A percentile compares a stretch with the other conserved stretches of the same genome.
These are phyloP conservation scores for Penicillium pancosmium DNA, from an alignment of 495 filamentous ascomycete genomes.

Conservation along the genomic window DNA sequence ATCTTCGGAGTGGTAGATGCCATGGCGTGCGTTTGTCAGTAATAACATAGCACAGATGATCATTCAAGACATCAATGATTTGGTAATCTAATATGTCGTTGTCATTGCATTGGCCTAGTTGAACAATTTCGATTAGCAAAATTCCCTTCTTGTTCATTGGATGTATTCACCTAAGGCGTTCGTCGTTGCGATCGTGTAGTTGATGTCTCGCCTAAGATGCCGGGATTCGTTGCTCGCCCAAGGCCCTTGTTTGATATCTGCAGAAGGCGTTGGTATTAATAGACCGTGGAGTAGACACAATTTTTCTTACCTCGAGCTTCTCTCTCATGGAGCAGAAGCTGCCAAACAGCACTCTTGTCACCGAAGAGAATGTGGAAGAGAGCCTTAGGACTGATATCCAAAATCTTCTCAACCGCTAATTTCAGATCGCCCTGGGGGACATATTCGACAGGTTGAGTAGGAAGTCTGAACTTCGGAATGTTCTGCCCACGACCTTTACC, in stretches of 20 bases:
- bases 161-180: slow-evolving; percentile 61
- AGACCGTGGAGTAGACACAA: background rate
- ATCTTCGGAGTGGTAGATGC: slow-evolving; percentile 80
- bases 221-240: slow-evolving; percentile 74
- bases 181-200: slow-evolving; percentile 71
- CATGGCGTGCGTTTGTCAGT: slow-evolving; percentile 86
- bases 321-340: slow-evolving; percentile 84
- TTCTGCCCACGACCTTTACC: slow-evolving; percentile 52
- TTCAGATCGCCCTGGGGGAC: slow-evolving; percentile 78
- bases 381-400: slow-evolving; percentile 87
- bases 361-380: slow-evolving; percentile 96
- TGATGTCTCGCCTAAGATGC: slow-evolving; percentile 73
- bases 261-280: slow-evolving; percentile 19
- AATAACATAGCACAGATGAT: slow-evolving; percentile 94
- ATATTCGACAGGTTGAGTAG: slow-evolving; percentile 78
- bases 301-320: slow-evolving; percentile 62
- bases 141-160: background rate
- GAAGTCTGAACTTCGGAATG: slow-evolving; percentile 79
- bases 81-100: slow-evolving; percentile 77
- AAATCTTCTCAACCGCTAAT: slow-evolving; percentile 70
- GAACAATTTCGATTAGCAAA: slow-evolving; percentile 13
- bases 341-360: slow-evolving; percentile 92
- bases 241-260: slow-evolving; percentile 77
- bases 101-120: slow-evolving; percentile 49
- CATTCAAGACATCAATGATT: slow-evolving; percentile 87